Evolutionary conservation across 805 yeast genomes (phyloP), one percentile per base, ranked within the genome.

Genomic region (Metschnikowia continentalis): DNA sequence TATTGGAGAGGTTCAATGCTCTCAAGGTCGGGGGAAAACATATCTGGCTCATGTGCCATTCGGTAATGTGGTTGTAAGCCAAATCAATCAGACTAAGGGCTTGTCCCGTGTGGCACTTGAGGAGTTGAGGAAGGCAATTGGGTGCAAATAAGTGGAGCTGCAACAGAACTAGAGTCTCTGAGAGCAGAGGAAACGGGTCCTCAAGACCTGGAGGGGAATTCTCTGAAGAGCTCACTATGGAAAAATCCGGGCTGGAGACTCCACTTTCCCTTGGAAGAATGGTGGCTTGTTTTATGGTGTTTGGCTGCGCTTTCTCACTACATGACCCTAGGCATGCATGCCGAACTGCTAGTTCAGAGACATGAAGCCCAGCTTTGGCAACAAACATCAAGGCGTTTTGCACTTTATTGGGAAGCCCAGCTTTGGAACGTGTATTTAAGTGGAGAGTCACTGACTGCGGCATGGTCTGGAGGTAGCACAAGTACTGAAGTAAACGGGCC

Each of bases 1-100:
- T 69, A 50, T 67, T 66, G 5, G 71, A 64, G n/a, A 67, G 53
- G 42, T 65, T 63, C 35, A 68, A 51, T 11, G 54, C 26, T 36
- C 49, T 46, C 32, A 69, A 45, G 22, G 51, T 42, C 0, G 48
- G 6, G 0, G 72, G 71, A 36, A 68, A 60, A 13, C 42, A 26
- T 5, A 67, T 42, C 13, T 37, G 14, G 4, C 57, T 32, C 17
- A 67, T 42, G 17, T 42, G 47, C 19, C 30, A 39, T 43, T 67
- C 68, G n/a, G 53, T 49, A 13, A 69, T 51, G 11, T 57, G 55
- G 41, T 67, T 68, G 52, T 50, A 69, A 3, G 71, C 66, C 37
- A 69, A 53, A 53, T 69, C 66, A 15, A 69, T 52, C 33, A 51
- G 20, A 19, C 32, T 19, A 14, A 52, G 32, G 30, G 22, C 15